Evolutionary conservation across 768 basidiomycete genomes (phyloP).

Genomic region (Asterophora lycoperdoides): DNA sequence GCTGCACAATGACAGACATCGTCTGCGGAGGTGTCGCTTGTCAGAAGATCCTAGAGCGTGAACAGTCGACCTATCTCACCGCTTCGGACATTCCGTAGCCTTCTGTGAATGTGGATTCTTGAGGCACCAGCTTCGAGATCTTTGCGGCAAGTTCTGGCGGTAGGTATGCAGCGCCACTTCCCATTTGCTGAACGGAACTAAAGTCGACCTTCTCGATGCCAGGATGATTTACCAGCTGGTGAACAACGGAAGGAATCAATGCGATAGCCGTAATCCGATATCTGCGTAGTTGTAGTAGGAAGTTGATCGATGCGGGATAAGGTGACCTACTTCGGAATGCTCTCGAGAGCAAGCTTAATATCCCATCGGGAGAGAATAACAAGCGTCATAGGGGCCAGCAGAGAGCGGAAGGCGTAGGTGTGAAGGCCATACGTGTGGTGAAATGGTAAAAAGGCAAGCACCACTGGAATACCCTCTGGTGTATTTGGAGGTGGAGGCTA

Average conservation of each 20-base stretch:
- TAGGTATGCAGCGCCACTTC: constrained; percentile 64
- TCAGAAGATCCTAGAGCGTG: background rate
- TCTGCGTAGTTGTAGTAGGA: constrained; percentile 28
- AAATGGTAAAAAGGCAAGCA: constrained; percentile 60
- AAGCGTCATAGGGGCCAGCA: constrained; percentile 41
- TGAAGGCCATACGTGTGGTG: constrained; percentile 69
- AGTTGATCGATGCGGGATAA: background rate
- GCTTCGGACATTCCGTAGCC: constrained; percentile 76
- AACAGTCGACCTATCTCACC: constrained; percentile 32
- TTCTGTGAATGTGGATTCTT: constrained; percentile 34
- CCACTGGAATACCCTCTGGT: constrained; percentile 43
- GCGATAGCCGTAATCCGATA: constrained; percentile 47
- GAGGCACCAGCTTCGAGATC: constrained; percentile 33
- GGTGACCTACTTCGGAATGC: constrained; percentile 54
- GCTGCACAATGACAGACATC: constrained; percentile 42
- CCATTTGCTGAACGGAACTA: constrained; percentile 40
- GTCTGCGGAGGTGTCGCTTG: constrained; percentile 38
- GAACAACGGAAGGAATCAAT: constrained; percentile 60
- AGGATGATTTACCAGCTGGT: constrained; percentile 62
- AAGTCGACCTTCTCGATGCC: constrained; percentile 45
- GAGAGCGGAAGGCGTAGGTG: constrained; percentile 42
- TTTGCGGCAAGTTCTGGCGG: constrained; percentile 49
- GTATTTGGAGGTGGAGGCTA: constrained; percentile 37
- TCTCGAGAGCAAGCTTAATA: constrained; percentile 42
- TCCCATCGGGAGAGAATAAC: constrained; percentile 64